phyloP scores from a whole-genome alignment of 192 early-diverging fungal species.

The Backusella sp. region DNA sequence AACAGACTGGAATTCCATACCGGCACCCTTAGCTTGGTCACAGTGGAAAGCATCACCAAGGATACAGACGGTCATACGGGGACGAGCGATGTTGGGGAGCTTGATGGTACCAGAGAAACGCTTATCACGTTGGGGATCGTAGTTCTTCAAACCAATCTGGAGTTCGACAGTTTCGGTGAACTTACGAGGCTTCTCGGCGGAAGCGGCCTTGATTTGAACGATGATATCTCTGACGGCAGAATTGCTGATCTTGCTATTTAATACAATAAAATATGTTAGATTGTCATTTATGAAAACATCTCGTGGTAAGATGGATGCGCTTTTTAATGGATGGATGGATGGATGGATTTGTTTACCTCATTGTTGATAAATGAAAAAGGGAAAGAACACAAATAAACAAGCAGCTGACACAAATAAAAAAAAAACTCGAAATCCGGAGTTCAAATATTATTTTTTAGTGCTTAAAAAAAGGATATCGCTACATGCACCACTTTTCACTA shows the following conservation, averaged over 20 bases:
- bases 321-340: slow-evolving; percentile 20
- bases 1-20: slow-evolving; percentile 88
- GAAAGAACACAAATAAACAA: slow-evolving; percentile 19
- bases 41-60: slow-evolving; percentile 96
- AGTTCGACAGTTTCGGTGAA: slow-evolving; percentile 97
- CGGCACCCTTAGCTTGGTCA: slow-evolving; percentile 91
- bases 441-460: no score
- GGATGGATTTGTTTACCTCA: slow-evolving; percentile 29
- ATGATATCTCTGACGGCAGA: slow-evolving; percentile 86
- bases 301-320: slow-evolving; percentile 5
- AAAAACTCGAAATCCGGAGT: no score
- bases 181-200: slow-evolving; percentile 92
- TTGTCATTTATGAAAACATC: not conserved
- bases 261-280: not conserved
- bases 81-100: slow-evolving; percentile 86
- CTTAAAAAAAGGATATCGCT: no score
- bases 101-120: slow-evolving; percentile 97
- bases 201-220: slow-evolving; percentile 61
- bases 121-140: slow-evolving; percentile 99
- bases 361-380: slow-evolving; percentile 16
- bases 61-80: slow-evolving; percentile 93
- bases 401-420: not conserved
- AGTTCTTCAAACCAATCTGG: slow-evolving; percentile 99
- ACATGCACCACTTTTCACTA: no score
- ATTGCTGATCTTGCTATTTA: slow-evolving; percentile 79